Percentiles rank a stretch among this genome's conserved stretches.
Conservation (phyloP, 1,139 yeast species). For the Blastobotrys capitulatus region DNA sequence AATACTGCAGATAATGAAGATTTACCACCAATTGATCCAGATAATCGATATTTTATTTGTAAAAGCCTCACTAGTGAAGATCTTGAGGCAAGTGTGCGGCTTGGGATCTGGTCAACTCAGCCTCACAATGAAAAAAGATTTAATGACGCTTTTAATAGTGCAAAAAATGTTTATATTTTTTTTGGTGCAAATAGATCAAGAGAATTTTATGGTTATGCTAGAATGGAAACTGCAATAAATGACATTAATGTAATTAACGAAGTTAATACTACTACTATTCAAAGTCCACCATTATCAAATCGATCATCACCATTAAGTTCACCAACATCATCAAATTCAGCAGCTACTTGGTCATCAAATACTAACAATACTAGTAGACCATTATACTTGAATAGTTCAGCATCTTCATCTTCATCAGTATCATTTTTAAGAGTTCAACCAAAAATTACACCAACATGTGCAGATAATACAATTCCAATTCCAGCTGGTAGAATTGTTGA, state of each 20-base stretch:
- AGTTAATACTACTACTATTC: not conserved
- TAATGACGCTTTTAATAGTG: constrained; percentile 33
- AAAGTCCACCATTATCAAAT: constrained; percentile 1
- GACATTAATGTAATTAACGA: not conserved
- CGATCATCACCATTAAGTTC: not conserved
- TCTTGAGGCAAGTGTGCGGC: constrained; percentile 30
- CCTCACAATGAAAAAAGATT: constrained; percentile 34
- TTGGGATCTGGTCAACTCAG: constrained; percentile 38
- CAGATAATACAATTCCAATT: constrained; percentile 22
- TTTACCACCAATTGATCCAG: constrained; percentile 6
- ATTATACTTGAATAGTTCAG: not conserved
- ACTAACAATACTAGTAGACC: not conserved
- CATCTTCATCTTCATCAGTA: constrained; percentile 4
- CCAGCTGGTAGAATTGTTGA: constrained; percentile 39
- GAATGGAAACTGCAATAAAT: constrained; percentile 27
- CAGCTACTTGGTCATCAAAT: not conserved
- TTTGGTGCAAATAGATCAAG: constrained; percentile 39
- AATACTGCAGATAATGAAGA: not conserved
- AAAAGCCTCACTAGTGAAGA: constrained; percentile 38
- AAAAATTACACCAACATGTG: constrained; percentile 19
- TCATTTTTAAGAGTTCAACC: constrained; percentile 11
- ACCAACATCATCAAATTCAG: not conserved
- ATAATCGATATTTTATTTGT: constrained; percentile 36
- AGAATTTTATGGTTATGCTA: constrained; percentile 38
- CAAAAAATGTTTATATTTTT: constrained; percentile 36